Evolutionary conservation across 306 rosid species (phyloP), one percentile per base, ranked within the genome.

Genomic region (Medicago ruthenica): DNA sequence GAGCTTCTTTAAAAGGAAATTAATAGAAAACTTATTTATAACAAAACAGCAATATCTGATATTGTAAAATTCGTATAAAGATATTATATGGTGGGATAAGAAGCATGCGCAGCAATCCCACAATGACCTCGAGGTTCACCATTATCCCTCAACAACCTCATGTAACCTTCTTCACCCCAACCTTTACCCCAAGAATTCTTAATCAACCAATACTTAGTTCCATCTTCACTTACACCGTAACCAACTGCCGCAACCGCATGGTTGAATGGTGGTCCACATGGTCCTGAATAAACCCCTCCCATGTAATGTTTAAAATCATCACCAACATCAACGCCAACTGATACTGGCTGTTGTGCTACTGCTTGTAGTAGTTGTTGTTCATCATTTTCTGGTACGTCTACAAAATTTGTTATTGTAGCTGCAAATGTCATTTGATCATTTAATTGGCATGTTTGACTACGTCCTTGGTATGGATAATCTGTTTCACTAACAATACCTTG

Each of bases 391-490:
- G 41, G 54, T 0, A 72, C 80, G 0, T 4, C 0, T n/a, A 1
- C 1, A 18, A 11, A 67, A 1, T 60, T 39, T 0, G 7, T 67
- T 60, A 80, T 83, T 13, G 53, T 37, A 22, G 74, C 79, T 60
- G 59, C 78, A 0, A 16, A 0, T 55, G 13, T 17, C 8, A 9
- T 67, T 7, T 36, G 37, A 58, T 3, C 7, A 0, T 1, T 5
- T 8, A 27, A 1, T 61, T 70, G 6, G 45, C 85, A 85, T 1
- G 13, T 54, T 67, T 22, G 22, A 0, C 0, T 2, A 31, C 0
- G 1, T 13, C 9, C 78, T 8, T n/a, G 8, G 54, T 80, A 84
- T 9, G 72, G 76, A 64, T 84, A 84, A 21, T 62, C 21, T 0
- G 7, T 4, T 73, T 58, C 85, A 1, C 13, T 9, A 2, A 74